Evolutionary conservation across 2,329 filamentous ascomycete genomes (phyloP).

Genomic region (Botrytis byssoidea): DNA sequence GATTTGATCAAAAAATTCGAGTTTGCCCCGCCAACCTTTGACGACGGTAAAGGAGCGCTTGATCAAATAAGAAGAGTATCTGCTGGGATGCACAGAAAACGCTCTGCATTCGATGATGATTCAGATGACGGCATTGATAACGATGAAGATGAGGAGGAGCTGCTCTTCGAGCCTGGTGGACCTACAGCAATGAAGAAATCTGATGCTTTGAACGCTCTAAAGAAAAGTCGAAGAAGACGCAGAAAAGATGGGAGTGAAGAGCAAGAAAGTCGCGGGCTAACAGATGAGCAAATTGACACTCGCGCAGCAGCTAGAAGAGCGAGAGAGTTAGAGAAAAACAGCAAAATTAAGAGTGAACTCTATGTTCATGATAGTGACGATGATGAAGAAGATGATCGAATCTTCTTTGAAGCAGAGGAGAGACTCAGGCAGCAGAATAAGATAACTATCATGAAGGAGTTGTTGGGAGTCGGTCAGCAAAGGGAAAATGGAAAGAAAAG

Average conservation of each 20-base stretch:
- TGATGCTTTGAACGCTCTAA: slow-evolving; percentile 56
- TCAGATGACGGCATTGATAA: slow-evolving; percentile 60
- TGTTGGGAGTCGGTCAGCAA: slow-evolving; percentile 31
- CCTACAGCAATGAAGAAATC: slow-evolving; percentile 57
- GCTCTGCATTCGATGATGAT: slow-evolving; percentile 68
- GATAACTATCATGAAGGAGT: slow-evolving; percentile 35
- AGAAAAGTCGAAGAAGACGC: slow-evolving; percentile 55
- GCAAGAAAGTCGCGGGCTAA: slow-evolving; percentile 44
- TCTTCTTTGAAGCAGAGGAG: slow-evolving; percentile 78
- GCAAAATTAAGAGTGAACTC: slow-evolving; percentile 79
- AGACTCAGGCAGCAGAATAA: slow-evolving; percentile 54
- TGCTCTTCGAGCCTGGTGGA: slow-evolving; percentile 68
- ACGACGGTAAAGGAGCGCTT: slow-evolving; percentile 66
- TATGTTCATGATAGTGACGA: slow-evolving; percentile 84
- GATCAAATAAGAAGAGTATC: slow-evolving; percentile 74
- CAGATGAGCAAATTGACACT: slow-evolving; percentile 63
- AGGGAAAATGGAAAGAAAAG: slow-evolving; percentile 28
- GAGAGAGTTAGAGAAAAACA: slow-evolving; percentile 72
- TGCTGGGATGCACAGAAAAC: slow-evolving; percentile 47
- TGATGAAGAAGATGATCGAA: slow-evolving; percentile 68
- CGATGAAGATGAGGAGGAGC: slow-evolving; percentile 49
- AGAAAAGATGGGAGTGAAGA: slow-evolving; percentile 42
- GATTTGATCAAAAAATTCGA: slow-evolving; percentile 75
- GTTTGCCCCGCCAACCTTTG: slow-evolving; percentile 73
- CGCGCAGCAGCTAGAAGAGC: slow-evolving; percentile 59